These are phyloP conservation scores for Sarcocystis neurona DNA, from an alignment of 169 alveolate species.

Conservation along the genomic window DNA sequence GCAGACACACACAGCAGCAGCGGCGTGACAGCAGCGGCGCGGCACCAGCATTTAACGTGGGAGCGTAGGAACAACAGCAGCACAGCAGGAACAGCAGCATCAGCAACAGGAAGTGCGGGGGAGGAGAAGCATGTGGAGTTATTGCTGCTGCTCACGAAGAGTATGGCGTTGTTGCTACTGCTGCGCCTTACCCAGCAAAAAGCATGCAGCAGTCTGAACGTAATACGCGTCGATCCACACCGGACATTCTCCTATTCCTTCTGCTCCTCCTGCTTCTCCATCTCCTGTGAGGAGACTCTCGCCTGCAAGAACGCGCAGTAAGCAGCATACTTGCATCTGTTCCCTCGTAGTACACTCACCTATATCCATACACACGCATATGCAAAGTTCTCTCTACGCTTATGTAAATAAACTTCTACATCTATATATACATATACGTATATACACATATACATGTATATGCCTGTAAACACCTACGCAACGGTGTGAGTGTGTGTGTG, in stretches of 20 bases:
- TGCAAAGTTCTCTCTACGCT: too few relatives aligned
- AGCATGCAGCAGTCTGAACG: constrained; percentile 28
- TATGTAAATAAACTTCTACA: too few relatives aligned
- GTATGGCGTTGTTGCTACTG: neutral
- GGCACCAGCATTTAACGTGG: neutral
- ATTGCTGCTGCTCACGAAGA: neutral
- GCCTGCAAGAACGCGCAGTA: too few relatives aligned
- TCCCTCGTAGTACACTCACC: too few relatives aligned
- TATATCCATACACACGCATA: too few relatives aligned
- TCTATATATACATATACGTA: too few relatives aligned
- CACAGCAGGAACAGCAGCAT: neutral
- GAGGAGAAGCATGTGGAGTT: neutral
- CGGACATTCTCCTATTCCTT: neutral
- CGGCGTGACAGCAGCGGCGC: neutral
- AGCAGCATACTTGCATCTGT: too few relatives aligned
- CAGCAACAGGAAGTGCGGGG: neutral
- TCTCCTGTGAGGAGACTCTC: too few relatives aligned
- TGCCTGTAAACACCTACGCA: too few relatives aligned
- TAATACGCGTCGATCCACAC: constrained; percentile 27
- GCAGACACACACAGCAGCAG: neutral
- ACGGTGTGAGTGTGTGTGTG: too few relatives aligned
- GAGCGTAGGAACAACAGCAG: neutral
- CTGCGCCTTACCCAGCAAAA: constrained; percentile 9
- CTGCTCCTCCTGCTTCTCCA: neutral
- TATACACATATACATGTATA: too few relatives aligned